phyloP scores from a whole-genome alignment of 2,329 filamentous ascomycete species.

The Alternaria burnsii region DNA sequence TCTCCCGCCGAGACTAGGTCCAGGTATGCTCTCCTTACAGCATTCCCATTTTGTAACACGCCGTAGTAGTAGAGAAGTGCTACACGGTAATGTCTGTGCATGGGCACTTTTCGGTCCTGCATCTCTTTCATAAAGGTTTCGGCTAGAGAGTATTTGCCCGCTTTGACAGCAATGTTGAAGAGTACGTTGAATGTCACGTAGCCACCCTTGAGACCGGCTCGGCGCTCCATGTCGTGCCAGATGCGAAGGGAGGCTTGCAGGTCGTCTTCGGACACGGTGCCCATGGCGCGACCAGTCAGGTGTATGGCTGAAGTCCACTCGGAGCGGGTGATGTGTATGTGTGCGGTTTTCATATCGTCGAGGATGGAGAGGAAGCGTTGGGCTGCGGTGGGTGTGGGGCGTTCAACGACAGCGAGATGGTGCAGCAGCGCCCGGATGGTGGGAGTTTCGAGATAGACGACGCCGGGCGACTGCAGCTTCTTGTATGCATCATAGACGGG shows the following conservation, averaged over 20 bases:
- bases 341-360: slow-evolving; percentile 80
- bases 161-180: slow-evolving; percentile 86
- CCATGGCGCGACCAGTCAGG: slow-evolving; percentile 77
- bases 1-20: slow-evolving; percentile 86
- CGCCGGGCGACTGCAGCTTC: slow-evolving; percentile 61
- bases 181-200: slow-evolving; percentile 92
- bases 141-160: slow-evolving; percentile 82
- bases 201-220: slow-evolving; percentile 70
- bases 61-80: slow-evolving; percentile 86
- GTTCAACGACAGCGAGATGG: slow-evolving; percentile 70
- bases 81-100: slow-evolving; percentile 82
- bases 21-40: slow-evolving; percentile 78
- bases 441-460: slow-evolving; percentile 58
- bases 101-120: slow-evolving; percentile 69
- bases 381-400: slow-evolving; percentile 67
- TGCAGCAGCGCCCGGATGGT: slow-evolving; percentile 72
- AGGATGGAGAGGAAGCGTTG: slow-evolving; percentile 83
- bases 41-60: slow-evolving; percentile 74
- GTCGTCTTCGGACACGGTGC: slow-evolving; percentile 65
- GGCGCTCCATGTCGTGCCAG: slow-evolving; percentile 90
- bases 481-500: slow-evolving; percentile 63
- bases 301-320: slow-evolving; percentile 89
- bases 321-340: slow-evolving; percentile 69
- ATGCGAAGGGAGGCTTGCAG: slow-evolving; percentile 75
- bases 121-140: slow-evolving; percentile 88